These are phyloP conservation scores for Mycosarcoma mackinlayi DNA, from an alignment of 1,284 basidiomycete genomes.

Conservation along the genomic window DNA sequence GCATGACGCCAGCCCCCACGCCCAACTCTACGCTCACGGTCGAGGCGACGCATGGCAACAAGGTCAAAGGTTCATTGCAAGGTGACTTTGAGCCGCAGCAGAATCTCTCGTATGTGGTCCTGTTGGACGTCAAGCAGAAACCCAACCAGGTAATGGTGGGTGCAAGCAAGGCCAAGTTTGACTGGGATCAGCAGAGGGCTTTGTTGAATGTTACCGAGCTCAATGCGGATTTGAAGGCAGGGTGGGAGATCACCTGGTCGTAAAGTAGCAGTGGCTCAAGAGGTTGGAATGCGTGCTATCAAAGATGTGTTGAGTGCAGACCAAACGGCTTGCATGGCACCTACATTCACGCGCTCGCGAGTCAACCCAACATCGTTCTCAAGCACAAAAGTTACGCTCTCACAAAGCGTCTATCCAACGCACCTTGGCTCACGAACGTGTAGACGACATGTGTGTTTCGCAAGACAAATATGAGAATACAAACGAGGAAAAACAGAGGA, in stretches of 20 bases:
- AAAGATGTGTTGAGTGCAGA: no score
- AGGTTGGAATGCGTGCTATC: not conserved
- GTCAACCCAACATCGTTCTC: no score
- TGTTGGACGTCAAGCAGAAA: slow-evolving; percentile 70
- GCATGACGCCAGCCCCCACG: slow-evolving; percentile 59
- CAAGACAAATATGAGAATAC: no score
- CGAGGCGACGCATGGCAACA: slow-evolving; percentile 5
- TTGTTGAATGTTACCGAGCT: slow-evolving; percentile 50
- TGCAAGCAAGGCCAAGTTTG: slow-evolving; percentile 7
- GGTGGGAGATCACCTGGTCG: slow-evolving; percentile 30
- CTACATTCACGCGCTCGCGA: no score
- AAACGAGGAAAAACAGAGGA: no score
- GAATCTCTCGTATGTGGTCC: slow-evolving; percentile 71
- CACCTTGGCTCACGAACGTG: no score
- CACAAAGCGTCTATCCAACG: no score
- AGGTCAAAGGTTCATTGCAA: slow-evolving; percentile 36
- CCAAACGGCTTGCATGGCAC: no score
- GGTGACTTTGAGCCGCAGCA: slow-evolving; percentile 72
- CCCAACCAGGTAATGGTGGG: slow-evolving; percentile 35
- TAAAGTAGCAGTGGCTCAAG: no score
- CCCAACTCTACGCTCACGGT: slow-evolving; percentile 33
- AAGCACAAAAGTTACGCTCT: no score
- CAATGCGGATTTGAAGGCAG: slow-evolving; percentile 33
- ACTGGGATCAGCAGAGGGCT: slow-evolving; percentile 26
- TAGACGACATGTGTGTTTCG: no score